These are phyloP conservation scores for Inga oerstediana DNA, from an alignment of 306 rosid genomes.

Conservation along the genomic window DNA sequence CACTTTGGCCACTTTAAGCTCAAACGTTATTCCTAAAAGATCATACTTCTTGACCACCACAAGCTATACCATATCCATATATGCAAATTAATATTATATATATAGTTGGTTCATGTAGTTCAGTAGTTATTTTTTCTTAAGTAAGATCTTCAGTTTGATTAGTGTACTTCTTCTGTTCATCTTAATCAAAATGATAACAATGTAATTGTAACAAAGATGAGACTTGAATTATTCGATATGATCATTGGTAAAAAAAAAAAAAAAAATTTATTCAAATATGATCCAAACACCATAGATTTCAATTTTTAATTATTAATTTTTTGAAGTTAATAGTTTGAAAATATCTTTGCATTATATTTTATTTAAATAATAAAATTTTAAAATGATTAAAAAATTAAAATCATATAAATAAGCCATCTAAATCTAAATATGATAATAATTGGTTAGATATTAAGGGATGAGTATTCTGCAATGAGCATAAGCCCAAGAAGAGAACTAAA, in stretches of 20 bases:
- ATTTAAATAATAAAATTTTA: too few species aligned
- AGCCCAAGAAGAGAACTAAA: too few species aligned
- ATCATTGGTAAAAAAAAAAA: not conserved
- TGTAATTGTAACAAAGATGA: not conserved
- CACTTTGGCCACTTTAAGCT: not conserved
- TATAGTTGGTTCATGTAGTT: not conserved
- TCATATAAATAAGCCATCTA: too few species aligned
- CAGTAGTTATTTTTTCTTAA: not conserved
- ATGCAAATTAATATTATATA: too few species aligned
- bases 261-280: not conserved
- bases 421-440: too few species aligned
- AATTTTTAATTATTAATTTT: too few species aligned
- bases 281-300: too few species aligned
- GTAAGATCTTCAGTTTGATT: not conserved
- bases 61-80: not conserved
- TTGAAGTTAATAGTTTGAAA: too few species aligned
- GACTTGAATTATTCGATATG: not conserved
- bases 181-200: not conserved
- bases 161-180: not conserved
- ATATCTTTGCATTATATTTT: too few species aligned
- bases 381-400: too few species aligned
- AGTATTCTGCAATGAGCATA: too few species aligned
- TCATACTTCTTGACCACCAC: not conserved
- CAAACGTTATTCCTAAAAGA: not conserved
- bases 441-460: too few species aligned